Conservation (phyloP, 2,329 filamentous ascomycete species). For the Aplosporella prunicola region DNA sequence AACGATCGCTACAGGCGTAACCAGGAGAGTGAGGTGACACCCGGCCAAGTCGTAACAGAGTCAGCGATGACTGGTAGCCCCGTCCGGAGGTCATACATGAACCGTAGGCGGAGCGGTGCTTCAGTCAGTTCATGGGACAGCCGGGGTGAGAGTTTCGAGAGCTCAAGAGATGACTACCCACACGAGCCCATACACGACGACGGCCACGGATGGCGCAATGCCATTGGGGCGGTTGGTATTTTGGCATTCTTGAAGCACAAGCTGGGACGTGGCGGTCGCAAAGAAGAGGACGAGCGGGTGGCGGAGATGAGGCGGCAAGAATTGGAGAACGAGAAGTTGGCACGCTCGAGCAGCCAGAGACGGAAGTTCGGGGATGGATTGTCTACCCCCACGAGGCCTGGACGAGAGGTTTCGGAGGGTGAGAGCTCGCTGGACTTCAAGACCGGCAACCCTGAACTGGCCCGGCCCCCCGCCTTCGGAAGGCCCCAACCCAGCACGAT, state of each 20-base stretch:
- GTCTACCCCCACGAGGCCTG: constrained; percentile 19
- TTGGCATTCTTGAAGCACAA: constrained; percentile 34
- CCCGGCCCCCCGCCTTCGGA: no score
- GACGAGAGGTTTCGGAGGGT: constrained; percentile 29
- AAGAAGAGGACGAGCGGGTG: constrained; percentile 51
- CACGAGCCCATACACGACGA: constrained; percentile 12
- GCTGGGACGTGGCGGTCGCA: constrained; percentile 45
- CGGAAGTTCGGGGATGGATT: constrained; percentile 57
- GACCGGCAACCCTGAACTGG: constrained; percentile 36
- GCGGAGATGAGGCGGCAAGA: constrained; percentile 43
- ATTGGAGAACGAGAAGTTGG: constrained; percentile 43
- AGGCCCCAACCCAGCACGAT: constrained; percentile 13
- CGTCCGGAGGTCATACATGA: constrained; percentile 15
- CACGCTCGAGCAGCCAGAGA: constrained; percentile 44
- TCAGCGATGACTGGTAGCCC: constrained; percentile 41
- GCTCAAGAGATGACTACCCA: constrained; percentile 21
- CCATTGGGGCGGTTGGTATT: constrained; percentile 39
- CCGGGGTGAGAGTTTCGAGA: constrained; percentile 19
- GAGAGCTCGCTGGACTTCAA: constrained; percentile 34
- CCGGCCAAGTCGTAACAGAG: constrained; percentile 27
- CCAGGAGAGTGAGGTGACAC: constrained; percentile 30
- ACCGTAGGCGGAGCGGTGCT: constrained; percentile 9
- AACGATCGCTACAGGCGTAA: constrained; percentile 27
- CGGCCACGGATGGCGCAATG: constrained; percentile 32
- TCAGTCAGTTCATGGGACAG: constrained; percentile 13